phyloP scores from a whole-genome alignment of 345 rosid species.

The Eutrema yunnanense region DNA sequence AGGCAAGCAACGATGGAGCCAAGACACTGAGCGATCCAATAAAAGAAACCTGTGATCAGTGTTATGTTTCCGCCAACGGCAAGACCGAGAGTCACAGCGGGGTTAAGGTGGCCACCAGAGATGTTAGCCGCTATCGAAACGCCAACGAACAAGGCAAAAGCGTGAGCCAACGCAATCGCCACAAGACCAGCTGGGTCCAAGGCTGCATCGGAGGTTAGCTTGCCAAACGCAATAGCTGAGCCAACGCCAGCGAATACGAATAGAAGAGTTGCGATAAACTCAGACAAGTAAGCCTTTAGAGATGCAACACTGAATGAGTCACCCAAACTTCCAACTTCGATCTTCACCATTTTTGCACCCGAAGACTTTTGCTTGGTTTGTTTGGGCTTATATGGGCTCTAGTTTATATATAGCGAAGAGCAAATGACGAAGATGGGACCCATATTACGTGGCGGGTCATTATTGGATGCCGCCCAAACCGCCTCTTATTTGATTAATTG shows the following conservation, averaged over 20 bases:
- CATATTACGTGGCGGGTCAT: constrained; percentile 1
- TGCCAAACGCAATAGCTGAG: constrained; percentile 74
- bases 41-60: constrained; percentile 66
- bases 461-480: constrained; percentile 34
- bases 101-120: constrained; percentile 87
- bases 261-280: constrained; percentile 87
- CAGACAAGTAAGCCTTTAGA: constrained; percentile 61
- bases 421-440: background rate
- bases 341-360: constrained; percentile 57
- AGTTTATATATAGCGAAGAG: constrained; percentile 10
- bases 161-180: constrained; percentile 81
- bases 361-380: background rate
- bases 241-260: constrained; percentile 98
- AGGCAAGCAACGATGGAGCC: constrained; percentile 84
- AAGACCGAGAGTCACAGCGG: constrained; percentile 83
- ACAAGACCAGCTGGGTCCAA: constrained; percentile 82
- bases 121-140: constrained; percentile 80
- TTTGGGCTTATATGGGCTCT: background rate
- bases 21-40: constrained; percentile 81
- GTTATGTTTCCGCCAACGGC: constrained; percentile 85
- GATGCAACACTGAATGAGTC: constrained; percentile 73
- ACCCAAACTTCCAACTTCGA: constrained; percentile 61
- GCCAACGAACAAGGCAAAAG: constrained; percentile 70
- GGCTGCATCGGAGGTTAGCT: constrained; percentile 64
- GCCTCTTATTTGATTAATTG: constrained; percentile 14